A percentile compares a stretch with the other conserved stretches of the same genome.
These are phyloP conservation scores for Rusavskia elegans DNA, from an alignment of 495 filamentous ascomycete species.

Conservation along the genomic window DNA sequence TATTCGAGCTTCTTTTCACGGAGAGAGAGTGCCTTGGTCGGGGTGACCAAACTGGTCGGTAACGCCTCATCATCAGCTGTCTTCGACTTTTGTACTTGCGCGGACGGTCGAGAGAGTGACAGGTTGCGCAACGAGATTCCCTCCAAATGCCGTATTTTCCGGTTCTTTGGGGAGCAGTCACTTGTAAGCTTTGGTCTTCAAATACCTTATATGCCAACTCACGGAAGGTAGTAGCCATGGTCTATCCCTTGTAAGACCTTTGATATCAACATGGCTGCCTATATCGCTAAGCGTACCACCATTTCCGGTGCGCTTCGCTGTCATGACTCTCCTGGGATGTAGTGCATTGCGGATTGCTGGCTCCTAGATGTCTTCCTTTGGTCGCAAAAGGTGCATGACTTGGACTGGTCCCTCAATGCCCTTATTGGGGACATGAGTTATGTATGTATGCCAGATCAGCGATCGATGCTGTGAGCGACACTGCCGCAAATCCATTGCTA, in stretches of 20 bases:
- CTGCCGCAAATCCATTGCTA: too few species aligned
- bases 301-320: neutral
- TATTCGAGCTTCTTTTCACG: slow-evolving; percentile 46
- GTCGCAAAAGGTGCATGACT: too few species aligned
- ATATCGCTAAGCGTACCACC: neutral
- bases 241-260: slow-evolving; percentile 20
- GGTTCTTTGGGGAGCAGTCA: slow-evolving; percentile 38
- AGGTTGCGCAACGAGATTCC: slow-evolving; percentile 82
- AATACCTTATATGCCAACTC: slow-evolving; percentile 9
- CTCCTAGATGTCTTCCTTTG: neutral
- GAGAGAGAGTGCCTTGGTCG: slow-evolving; percentile 50
- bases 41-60: slow-evolving; percentile 46
- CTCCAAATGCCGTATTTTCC: slow-evolving; percentile 75
- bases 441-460: too few species aligned
- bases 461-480: too few species aligned
- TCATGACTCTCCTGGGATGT: slow-evolving; percentile 2
- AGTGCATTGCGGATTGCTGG: too few species aligned
- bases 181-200: slow-evolving; percentile 5
- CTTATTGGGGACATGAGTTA: too few species aligned
- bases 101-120: slow-evolving; percentile 34
- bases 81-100: slow-evolving; percentile 39
- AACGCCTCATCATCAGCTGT: slow-evolving; percentile 80
- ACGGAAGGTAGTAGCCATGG: slow-evolving; percentile 36
- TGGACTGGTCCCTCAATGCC: too few species aligned
- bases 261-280: slow-evolving; percentile 3